Base-by-base conservation (phyloP, 208 protist genomes). In the Crithidia brevicula region DNA sequence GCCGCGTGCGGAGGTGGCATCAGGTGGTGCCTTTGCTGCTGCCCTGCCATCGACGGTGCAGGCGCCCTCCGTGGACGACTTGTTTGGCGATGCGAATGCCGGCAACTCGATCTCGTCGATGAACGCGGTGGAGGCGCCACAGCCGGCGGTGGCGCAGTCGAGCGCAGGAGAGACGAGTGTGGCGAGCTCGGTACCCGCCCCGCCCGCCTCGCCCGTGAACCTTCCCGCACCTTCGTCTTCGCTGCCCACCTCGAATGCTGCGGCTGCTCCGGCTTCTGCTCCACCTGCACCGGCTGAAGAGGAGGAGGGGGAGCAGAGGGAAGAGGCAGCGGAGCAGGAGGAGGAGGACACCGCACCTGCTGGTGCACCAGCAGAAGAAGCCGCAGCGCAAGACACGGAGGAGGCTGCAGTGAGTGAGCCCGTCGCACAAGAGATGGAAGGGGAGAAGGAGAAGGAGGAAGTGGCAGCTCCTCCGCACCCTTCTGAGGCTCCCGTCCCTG, bases 31-130 rank as follows among this genome's bases (percentile, higher is more conserved):
- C 50, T 66, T 51, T 30, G 64, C 50, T 3, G 64, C 52, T 16
- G 52, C 45, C 4, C 42, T 53, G 5, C 36, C 58, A 18, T 28
- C 65, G 34, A 25, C 16, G 36, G 42, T 57, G 1, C 42, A 38
- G n/a, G 43, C 67, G 0, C 63, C 70, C 23, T 49, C 50, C 0
- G 40, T 74, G 36, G 76, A 77, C 25, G 71, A 82, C 45, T 28
- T 82, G 11, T 82, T 82, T 25, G 76, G 64, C 22, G 57, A 67
- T 23, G 13, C 45, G 33, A 49, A 30, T 22, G n/a, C 34, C 18
- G 15, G 60, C 4, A 36, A 38, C 34, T 34, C 56, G 0, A 25
- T 62, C 36, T 54, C 52, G 18, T 49, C 38, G 0, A 33, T 30
- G 16, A 52, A 64, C 27, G 51, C 72, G 28, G 66, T 49, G 6